Evolutionary conservation across 805 yeast species (phyloP), one percentile per base, ranked within the genome.

Genomic region (Nakazawaea laoshanensis): DNA sequence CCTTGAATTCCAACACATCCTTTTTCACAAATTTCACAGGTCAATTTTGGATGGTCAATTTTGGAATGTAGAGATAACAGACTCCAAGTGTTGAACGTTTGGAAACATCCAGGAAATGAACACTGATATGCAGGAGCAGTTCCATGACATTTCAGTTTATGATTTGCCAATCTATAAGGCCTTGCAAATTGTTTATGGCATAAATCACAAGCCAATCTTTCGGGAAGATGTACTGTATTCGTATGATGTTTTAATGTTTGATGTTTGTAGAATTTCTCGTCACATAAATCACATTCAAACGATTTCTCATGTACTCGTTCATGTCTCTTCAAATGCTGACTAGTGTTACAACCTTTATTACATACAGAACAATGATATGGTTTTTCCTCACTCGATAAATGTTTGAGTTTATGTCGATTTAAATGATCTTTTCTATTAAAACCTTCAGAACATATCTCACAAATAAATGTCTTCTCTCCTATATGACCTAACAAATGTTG

Each of bases 401-500:
- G 96, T 13, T 85, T 73, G 16, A 80, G 52, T 33, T 61, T 41
- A 51, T 87, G 96, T 11, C 92, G 85, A 33, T 77, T 67, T 33
- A 87, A 62, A 57, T 87, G 94, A 42, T 87, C 88, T 37, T 78
- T 81, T 33, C 95, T 66, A 12, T 74, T 61, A 48, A 86, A 92
- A 1, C 78, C 52, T 40, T 71, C 72, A 1, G 56, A 62, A 54
- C 98, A 92, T 4, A 53, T 60, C 2, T 55, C 50, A 53, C 96
- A 83, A 23, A 52, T 53, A 48, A 70, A 87, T 0, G 95, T 95
- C 38, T 94, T 67, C 42, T 82, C 89, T 41, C 74, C 71, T 4
- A 86, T 73, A 53, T 87, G 96, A 1, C 87, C 65, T 43, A 87
- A 65, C 51, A 66, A 58, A 54, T 87, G 98, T 46, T 85, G 95